Evolutionary conservation across 2,329 filamentous ascomycete species (phyloP).

Genomic region (Colletotrichum godetiae): DNA sequence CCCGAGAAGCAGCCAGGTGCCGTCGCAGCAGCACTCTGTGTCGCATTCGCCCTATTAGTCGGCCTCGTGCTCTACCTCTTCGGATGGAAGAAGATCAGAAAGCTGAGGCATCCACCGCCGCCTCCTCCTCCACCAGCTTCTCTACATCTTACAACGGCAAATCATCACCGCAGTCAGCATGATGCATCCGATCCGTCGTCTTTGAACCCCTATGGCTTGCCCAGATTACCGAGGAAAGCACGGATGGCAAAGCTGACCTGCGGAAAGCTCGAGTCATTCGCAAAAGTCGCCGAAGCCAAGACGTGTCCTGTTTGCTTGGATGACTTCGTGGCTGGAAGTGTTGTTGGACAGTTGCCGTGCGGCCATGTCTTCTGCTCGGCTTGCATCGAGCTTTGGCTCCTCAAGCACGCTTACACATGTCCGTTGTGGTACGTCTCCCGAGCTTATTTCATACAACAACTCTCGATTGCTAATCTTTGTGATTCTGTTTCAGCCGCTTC

Average conservation of each 20-base stretch:
- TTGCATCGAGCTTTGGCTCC: slow-evolving; percentile 22
- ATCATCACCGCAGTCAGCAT: neutral
- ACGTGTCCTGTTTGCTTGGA: slow-evolving; percentile 15
- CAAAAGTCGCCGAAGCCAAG: neutral
- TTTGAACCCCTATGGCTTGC: too few relatives aligned
- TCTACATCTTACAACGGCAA: neutral
- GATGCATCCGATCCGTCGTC: too few relatives aligned
- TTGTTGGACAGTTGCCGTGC: slow-evolving; percentile 5
- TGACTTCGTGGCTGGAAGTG: slow-evolving; percentile 1
- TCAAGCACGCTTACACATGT: slow-evolving; percentile 7
- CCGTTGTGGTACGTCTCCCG: slow-evolving; percentile 12
- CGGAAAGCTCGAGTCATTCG: neutral
- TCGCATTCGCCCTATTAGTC: slow-evolving; percentile 15
- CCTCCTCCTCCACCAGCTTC: neutral
- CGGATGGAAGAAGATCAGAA: slow-evolving; percentile 4
- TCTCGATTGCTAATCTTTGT: neutral
- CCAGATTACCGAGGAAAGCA: neutral
- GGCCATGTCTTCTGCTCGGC: slow-evolving; percentile 18
- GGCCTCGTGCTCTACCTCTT: slow-evolving; percentile 11
- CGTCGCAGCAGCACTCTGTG: slow-evolving; percentile 6
- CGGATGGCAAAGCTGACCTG: neutral
- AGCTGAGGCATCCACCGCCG: neutral
- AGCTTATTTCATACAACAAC: too few relatives aligned
- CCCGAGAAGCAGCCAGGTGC: neutral
- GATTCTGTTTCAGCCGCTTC: neutral